Conservation (phyloP, 2,329 filamentous ascomycete species). For the Microdochium trichocladiopsis region DNA sequence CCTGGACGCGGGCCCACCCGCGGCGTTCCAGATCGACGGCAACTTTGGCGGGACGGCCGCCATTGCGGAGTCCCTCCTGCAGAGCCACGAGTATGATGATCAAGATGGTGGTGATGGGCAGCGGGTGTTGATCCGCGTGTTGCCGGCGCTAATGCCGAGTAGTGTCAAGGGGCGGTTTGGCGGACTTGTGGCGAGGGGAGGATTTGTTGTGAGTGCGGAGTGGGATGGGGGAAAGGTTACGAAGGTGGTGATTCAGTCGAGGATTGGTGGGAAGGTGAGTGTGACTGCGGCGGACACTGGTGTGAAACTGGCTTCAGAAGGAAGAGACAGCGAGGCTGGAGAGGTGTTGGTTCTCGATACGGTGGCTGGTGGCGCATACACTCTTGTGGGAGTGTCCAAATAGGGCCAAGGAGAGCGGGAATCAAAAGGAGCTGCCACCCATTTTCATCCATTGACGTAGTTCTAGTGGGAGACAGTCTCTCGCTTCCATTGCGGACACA, state of each 20-base stretch:
- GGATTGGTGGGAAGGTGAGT: neutral
- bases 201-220: neutral
- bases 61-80: slow-evolving; percentile 35
- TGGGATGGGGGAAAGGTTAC: neutral
- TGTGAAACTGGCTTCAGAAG: neutral
- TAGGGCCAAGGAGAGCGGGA: no score
- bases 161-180: neutral
- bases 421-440: no score
- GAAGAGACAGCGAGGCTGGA: neutral
- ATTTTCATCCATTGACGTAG: no score
- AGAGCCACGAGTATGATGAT: slow-evolving; percentile 14
- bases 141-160: neutral
- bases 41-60: slow-evolving; percentile 39
- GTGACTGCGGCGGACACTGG: neutral
- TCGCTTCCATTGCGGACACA: no score
- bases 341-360: neutral
- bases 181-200: neutral
- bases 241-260: neutral
- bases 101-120: neutral
- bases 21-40: slow-evolving; percentile 37
- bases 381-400: neutral
- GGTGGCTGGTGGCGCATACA: neutral
- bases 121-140: neutral
- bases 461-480: no score
- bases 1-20: slow-evolving; percentile 27